Base-by-base conservation (phyloP, 1,139 yeast species). In the Geotrichum citri-aurantii region DNA sequence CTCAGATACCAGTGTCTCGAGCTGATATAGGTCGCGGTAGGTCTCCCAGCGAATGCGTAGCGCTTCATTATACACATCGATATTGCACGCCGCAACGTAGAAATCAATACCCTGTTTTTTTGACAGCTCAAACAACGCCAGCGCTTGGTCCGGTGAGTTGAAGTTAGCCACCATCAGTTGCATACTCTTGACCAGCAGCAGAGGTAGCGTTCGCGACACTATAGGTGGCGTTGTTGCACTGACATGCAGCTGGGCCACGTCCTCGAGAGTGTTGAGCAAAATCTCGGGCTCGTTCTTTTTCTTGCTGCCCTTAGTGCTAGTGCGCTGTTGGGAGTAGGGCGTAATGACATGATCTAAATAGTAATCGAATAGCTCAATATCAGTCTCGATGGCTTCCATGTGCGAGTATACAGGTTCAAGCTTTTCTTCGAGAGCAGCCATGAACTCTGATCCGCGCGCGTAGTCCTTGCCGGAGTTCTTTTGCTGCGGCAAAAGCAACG, bases 11-110 rank as follows among this genome's bases (percentile, higher is more conserved):
- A 76, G 62, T 2, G 68, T 63, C 33, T 74, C 73, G 12, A 77
- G 68, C 10, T 70, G 66, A 29, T 68, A 68, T 17, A 78, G 62
- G 56, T 78, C 80, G 44, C 73, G 71, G 65, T 69, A 77, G 54
- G 66, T 67, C 44, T 71, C 66, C 81, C 81, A 79, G 14, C 72
- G 63, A 5, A 77, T 64, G 33, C 65, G 62, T 14, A 79, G 64
- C 50, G 75, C 69, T 56, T 69, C 69, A 62, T 77, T 78, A 65
- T 77, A 78, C 5, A 75, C 77, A 10, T 68, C 74, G 11, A 72
- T 71, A 3, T 76, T 72, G 57, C 79, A 76, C 1, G 78, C 72
- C n/a, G 70, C 69, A 26, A 76, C 69, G 58, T 72, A 77, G 10
- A 73, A 71, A 50, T 74, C 74, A 12, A 73, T 60, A 37, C 75